phyloP scores from a whole-genome alignment of 805 yeast species.

The Starmerella riodocensis region DNA sequence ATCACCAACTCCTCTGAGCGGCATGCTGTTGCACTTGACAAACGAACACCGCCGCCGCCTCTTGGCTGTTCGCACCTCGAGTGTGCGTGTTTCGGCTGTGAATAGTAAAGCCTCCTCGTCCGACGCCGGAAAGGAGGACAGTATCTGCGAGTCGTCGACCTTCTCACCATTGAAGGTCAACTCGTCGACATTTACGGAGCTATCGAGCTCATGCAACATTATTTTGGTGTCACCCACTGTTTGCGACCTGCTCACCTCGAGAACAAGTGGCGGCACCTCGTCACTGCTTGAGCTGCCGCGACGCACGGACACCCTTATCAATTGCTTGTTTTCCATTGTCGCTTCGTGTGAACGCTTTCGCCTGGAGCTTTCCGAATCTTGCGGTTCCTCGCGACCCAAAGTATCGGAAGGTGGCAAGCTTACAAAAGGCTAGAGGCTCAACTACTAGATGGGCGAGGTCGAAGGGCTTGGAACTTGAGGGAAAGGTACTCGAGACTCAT shows the following conservation, averaged over 20 bases:
- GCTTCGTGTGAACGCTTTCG: too few species aligned
- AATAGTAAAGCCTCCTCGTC: constrained; percentile 23
- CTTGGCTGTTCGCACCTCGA: constrained; percentile 26
- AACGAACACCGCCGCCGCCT: constrained; percentile 39
- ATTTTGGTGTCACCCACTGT: constrained; percentile 27
- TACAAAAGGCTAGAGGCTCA: background rate
- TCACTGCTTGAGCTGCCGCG: constrained; percentile 13
- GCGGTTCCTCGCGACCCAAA: too few species aligned
- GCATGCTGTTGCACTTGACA: constrained; percentile 47
- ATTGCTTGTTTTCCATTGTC: constrained; percentile 13
- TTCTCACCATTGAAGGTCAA: constrained; percentile 22
- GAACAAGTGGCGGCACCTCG: constrained; percentile 18
- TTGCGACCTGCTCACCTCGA: constrained; percentile 22
- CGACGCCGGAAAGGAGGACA: constrained; percentile 23
- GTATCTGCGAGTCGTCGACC: constrained; percentile 25
- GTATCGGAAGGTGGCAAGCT: constrained; percentile 1
- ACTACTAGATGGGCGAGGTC: background rate
- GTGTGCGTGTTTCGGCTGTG: constrained; percentile 23
- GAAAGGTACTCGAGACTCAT: background rate
- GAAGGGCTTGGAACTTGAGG: background rate
- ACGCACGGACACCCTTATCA: constrained; percentile 21
- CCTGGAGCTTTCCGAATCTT: too few species aligned
- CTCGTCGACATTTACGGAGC: constrained; percentile 23
- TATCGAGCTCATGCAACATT: constrained; percentile 23
- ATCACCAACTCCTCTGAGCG: constrained; percentile 58